These are phyloP conservation scores for Lipomyces mesembrius DNA, from an alignment of 805 yeast genomes.

Conservation along the genomic window DNA sequence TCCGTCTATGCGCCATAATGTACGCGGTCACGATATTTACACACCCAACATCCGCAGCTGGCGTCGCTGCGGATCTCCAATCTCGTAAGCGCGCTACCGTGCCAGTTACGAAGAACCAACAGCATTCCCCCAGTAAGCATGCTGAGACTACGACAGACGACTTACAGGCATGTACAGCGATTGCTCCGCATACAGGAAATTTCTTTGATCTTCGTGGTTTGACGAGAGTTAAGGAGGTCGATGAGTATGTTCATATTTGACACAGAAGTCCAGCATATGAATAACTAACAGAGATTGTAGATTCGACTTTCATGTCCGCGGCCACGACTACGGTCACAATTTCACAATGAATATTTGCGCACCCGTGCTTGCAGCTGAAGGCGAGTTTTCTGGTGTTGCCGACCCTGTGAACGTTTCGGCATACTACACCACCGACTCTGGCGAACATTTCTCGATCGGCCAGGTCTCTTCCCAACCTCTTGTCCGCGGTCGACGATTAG, in stretches of 20 bases:
- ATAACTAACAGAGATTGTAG: constrained; percentile 34
- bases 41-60: not conserved
- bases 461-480: constrained; percentile 59
- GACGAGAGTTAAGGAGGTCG: constrained; percentile 43
- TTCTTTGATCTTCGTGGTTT: constrained; percentile 54
- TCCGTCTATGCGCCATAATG: not conserved
- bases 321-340: constrained; percentile 70
- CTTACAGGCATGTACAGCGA: constrained; percentile 40
- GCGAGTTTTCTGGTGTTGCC: constrained; percentile 45
- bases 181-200: constrained; percentile 44
- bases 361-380: constrained; percentile 53
- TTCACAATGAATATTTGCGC: constrained; percentile 74
- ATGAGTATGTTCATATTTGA: constrained; percentile 18
- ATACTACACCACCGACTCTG: constrained; percentile 55
- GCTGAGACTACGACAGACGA: not conserved
- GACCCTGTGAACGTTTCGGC: constrained; percentile 57
- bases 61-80: not conserved
- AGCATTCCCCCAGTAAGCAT: not conserved
- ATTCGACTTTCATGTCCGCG: constrained; percentile 67
- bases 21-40: not conserved
- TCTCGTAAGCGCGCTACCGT: not conserved
- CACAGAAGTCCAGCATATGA: too few species aligned
- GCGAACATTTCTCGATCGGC: constrained; percentile 58
- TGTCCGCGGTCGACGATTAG: constrained; percentile 72
- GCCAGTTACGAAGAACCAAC: not conserved